These are phyloP conservation scores for Torulaspora delbrueckii DNA, from an alignment of 805 yeast species.

Conservation along the genomic window DNA sequence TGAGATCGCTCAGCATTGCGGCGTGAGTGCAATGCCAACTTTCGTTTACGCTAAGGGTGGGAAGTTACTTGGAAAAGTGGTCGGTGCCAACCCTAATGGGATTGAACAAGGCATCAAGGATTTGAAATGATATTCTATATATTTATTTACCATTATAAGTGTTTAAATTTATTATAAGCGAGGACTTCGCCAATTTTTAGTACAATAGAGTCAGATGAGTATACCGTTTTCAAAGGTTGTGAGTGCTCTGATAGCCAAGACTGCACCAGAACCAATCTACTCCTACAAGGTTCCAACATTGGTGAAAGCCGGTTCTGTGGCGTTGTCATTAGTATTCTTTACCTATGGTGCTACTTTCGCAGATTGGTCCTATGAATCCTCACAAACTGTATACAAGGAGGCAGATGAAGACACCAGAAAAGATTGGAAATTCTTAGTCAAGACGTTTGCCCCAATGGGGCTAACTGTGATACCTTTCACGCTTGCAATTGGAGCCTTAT, in stretches of 20 bases:
- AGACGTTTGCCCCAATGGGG: slow-evolving; percentile 25
- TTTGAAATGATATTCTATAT: slow-evolving; percentile 2
- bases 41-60: slow-evolving; percentile 60
- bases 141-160: neutral
- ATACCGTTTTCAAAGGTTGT: slow-evolving; percentile 20
- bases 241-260: slow-evolving; percentile 20
- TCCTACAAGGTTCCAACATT: slow-evolving; percentile 15
- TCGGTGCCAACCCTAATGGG: slow-evolving; percentile 53
- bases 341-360: slow-evolving; percentile 29
- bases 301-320: slow-evolving; percentile 20
- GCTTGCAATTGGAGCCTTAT: slow-evolving; percentile 23
- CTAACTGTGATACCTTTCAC: slow-evolving; percentile 28
- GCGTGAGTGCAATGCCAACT: slow-evolving; percentile 74
- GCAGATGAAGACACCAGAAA: slow-evolving; percentile 14
- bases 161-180: neutral
- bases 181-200: neutral
- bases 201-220: slow-evolving; percentile 6
- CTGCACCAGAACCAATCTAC: slow-evolving; percentile 23
- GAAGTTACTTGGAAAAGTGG: slow-evolving; percentile 48
- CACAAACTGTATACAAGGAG: slow-evolving; percentile 12
- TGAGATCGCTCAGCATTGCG: slow-evolving; percentile 57
- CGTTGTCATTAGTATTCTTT: slow-evolving; percentile 26
- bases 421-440: slow-evolving; percentile 15
- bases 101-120: slow-evolving; percentile 34
- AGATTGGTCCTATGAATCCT: slow-evolving; percentile 27